phyloP scores from a whole-genome alignment of 208 protist genomes.

The Wallacemonas sp. region DNA sequence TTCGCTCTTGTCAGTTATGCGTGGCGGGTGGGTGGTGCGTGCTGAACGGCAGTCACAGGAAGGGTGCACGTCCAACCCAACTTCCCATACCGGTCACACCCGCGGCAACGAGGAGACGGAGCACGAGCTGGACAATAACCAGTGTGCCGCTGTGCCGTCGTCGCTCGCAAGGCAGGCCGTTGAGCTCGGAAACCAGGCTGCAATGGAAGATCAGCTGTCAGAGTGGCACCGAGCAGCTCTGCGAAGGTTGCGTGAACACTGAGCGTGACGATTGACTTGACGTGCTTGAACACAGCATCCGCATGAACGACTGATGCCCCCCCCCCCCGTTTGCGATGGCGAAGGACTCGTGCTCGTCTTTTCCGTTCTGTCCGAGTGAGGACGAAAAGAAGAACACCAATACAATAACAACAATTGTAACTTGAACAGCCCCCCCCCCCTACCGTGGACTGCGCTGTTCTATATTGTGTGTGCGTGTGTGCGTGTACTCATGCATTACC shows the following conservation, averaged over 20 bases:
- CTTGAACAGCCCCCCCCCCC: too few species aligned
- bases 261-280: not conserved
- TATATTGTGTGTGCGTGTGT: too few species aligned
- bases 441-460: too few species aligned
- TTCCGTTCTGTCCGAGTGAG: too few species aligned
- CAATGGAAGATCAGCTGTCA: conserved; percentile 52
- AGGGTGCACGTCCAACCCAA: not conserved
- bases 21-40: not conserved
- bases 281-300: too few species aligned
- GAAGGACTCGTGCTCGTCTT: too few species aligned
- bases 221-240: conserved; percentile 50
- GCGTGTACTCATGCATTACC: too few species aligned
- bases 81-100: not conserved
- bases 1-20: not conserved
- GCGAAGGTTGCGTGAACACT: conserved; percentile 41
- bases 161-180: conserved; percentile 16
- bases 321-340: not conserved
- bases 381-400: too few species aligned
- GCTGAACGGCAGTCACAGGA: not conserved
- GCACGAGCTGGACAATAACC: too few species aligned
- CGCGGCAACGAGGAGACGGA: not conserved
- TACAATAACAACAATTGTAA: too few species aligned
- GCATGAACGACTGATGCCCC: too few species aligned
- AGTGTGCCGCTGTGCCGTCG: not conserved
- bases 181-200: conserved; percentile 24